Evolutionary conservation across 306 rosid genomes (phyloP), one percentile per base, ranked within the genome.

Genomic region (Sindora glabra): DNA sequence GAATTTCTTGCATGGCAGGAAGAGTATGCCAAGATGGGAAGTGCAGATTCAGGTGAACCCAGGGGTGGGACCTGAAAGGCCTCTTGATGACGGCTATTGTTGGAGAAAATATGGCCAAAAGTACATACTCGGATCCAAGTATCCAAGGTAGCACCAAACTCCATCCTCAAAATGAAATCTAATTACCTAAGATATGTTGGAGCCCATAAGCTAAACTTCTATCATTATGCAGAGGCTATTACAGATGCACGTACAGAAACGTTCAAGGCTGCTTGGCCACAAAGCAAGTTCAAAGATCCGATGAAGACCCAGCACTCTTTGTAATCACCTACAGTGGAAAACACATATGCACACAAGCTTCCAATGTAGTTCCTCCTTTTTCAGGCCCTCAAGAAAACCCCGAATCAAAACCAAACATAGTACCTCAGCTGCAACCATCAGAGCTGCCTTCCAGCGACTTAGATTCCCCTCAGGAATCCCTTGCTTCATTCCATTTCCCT

Each of bases 31-130:
- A 23, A 74, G 79, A 52, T 92, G 95, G 96, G 78, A 88, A 48
- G 65, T 52, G 24, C 80, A 72, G 48, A 67, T 85, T 54, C 65
- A 70, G 53, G 83, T 88, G 27, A 49, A 46, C 42, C 81, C 91
- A 0, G 95, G 87, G 21, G 48, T 74, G 75, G 88, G 73, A 55
- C 75, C 79, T 49, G 96, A 88, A 69, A 90, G 90, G 47, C 83
- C 86, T 70, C 87, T 84, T 61, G 95, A 92, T 36, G 97, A 91
- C 83, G 96, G 96, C 32, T 83, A 73, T 65, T 79, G 84, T 59
- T 91, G 97, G 97, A 87, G 97, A 58, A 91, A 91, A 68, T 91
- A 87, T 59, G 98, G 98, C 17, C 98, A 91, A 44, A 91, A 91
- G 70, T 95, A 88, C 61, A 91, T 91, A 25, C 96, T 87, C 7